Evolutionary conservation across 2,329 filamentous ascomycete genomes (phyloP).

Genomic region (Fusarium compactum): DNA sequence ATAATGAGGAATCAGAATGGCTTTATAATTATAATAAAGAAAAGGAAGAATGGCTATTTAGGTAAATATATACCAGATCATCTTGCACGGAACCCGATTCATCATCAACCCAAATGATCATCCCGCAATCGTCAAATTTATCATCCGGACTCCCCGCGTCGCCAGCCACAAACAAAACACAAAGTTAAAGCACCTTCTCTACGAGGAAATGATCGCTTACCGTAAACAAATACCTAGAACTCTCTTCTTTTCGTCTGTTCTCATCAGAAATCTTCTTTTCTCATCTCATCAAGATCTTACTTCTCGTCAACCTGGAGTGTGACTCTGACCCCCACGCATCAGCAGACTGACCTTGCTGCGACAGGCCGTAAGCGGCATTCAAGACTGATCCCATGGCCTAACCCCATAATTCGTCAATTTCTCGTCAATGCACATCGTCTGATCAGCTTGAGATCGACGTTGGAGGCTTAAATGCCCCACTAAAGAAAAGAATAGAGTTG

Average conservation of each 20-base stretch:
- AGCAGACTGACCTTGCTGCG: not conserved
- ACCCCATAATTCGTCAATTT: not conserved
- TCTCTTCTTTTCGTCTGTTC: not conserved
- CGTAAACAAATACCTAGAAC: not conserved
- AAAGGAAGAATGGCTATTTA: no score
- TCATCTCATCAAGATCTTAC: not conserved
- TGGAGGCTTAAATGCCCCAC: not conserved
- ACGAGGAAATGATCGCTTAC: not conserved
- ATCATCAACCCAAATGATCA: not conserved
- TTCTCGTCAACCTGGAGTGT: not conserved
- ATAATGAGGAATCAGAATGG: not conserved
- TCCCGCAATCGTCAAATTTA: not conserved
- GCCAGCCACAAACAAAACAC: not conserved
- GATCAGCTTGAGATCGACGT: not conserved
- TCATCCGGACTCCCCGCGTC: constrained; percentile 1
- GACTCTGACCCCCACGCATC: not conserved
- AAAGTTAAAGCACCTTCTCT: not conserved
- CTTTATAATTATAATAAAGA: no score
- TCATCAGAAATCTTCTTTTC: not conserved
- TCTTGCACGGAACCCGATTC: not conserved
- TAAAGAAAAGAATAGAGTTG: not conserved
- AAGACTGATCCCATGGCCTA: not conserved
- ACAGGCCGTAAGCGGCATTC: not conserved
- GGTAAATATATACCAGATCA: no score
- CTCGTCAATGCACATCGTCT: not conserved